Base-by-base conservation (phyloP, 2,329 filamentous ascomycete genomes). In the Fusarium sp. region DNA sequence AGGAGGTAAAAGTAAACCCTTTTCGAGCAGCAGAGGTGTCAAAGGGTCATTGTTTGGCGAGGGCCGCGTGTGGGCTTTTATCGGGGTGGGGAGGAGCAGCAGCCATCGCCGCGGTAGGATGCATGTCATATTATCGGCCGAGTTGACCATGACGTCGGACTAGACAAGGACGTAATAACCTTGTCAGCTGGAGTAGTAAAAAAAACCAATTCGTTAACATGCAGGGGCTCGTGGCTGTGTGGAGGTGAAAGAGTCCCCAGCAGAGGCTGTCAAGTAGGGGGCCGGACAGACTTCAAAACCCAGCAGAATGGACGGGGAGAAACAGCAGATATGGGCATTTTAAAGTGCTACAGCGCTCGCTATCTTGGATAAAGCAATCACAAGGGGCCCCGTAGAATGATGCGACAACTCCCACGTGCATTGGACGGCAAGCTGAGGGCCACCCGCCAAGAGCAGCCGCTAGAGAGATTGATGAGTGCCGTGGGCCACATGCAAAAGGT, bases 61-160 rank as follows among this genome's bases (percentile, higher is more conserved):
- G 34, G 23, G 25, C 9, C 66, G 68, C 30, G 25, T 13, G 48
- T 66, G 64, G 27, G 58, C 27, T 20, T 20, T n/a, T 57, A 32
- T 69, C 59, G 60, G 57, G 48, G 27, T 37, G 20, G 62, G 35
- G 9, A 52, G 27, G 10, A 30, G 48, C 48, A 52, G 25, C 48
- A 58, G 68, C 65, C 65, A 56, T 61, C 41, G 25, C 62, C 41
- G 25, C 62, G 72, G 72, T 58, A 75, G 59, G 64, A 72, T 72
- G 68, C 57, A 48, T 72, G 45, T 32, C 48, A 43, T 20, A 7
- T 37, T 41, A 45, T 43, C 50, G 23, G 41, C 43, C 23, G 32
- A 61, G 14, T 43, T 65, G 9, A 30, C 65, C 72, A 74, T 74
- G 37, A 13, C 62, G 37, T 16, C 27, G 37, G 50, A 52, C 48